Evolutionary conservation across 1,284 basidiomycete species (phyloP), one percentile per base, ranked within the genome.

Genomic region (Tremellales sp.): DNA sequence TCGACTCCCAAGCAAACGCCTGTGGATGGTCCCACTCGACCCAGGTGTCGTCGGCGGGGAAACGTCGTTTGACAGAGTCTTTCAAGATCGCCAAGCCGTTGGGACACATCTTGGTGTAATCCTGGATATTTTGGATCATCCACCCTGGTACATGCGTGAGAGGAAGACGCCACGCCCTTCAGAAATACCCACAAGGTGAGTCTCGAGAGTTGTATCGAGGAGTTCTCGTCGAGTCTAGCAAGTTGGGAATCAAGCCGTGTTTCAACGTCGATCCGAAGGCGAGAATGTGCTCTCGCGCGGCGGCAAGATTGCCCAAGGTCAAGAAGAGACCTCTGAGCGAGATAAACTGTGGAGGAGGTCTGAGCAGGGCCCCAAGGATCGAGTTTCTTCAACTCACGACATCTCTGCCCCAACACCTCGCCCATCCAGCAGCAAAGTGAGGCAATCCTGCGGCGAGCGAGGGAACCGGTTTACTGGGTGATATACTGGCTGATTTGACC

Each of bases 41-140:
- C 88, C 90, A 97, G 16, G 84, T 85, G 61, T 95, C 93, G 63
- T 97, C 86, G 60, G 81, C 79, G 0, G 94, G 94, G 78, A 98
- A 98, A 24, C 94, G 83, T 21, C 94, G 81, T 67, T 84, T 88
- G 47, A 97, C 85, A 2, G 77, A 75, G 63, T 94, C 91, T 2
- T 81, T 77, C 33, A 98, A 79, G 47, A 98, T 80, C 0, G 82
- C 75, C 28, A 87, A 68, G 3, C 95, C 94, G 54, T 90, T 84
- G 0, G 93, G 90, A 1, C 87, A 88, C 73, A 81, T 85, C 48
- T 76, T 77, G 32, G 82, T 84, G 70, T 97, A 97, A 72, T 97
- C 92, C 66, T 97, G 94, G 48, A 97, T 94, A 64, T 89, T 95
- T 70, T 98, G 94, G 48, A 97, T 72, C 86, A 97, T 95, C 88